Base-by-base conservation (phyloP, 495 filamentous ascomycete genomes). In the Talaromyces nanjingensis region DNA sequence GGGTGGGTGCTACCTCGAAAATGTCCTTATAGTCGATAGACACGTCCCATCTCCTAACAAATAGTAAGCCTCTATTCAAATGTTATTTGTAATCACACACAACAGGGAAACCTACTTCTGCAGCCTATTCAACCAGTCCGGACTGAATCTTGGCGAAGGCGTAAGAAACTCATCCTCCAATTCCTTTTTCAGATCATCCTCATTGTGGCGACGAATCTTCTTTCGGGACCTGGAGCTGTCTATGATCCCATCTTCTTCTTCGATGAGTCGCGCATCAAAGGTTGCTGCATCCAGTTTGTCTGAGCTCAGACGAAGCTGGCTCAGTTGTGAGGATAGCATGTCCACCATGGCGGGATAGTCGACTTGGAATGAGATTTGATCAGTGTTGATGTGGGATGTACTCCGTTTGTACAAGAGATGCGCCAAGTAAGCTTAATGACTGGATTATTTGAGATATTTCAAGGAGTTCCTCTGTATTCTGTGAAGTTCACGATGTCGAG, bases 1-100 rank as follows among this genome's bases (percentile, higher is more conserved):
- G 96, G 0, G 92, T 96, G 16, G 92, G 91, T 7, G 91, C 91
- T 45, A 98, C 79, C 63, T 87, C 84, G 76, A 96, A 96, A 22
- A 97, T 83, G 59, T 90, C 84, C 18, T 84, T 84, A 71, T 90
- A 88, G 67, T 96, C 87, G 37, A 85, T 82, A 11, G 91, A 81
- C 53, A 84, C 79, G 63, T 97, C 90, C 93, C 92, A 98, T 75
- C 92, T 84, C 67, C 87, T 87, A 60, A 20, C 25, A 56, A 59
- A 62, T 60, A 39, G 60, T 73, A 56, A 74, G 69, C 60, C 47
- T 12, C 5, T 11, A 16, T 25, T 14, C 55, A 49, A 24, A 22
- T 34, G 34, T 57, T 20, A 62, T 18, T 18, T 4, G 4, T 8
- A 2, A 47, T 53, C 22, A 59, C 7, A 37, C 33, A 62, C 7